These are phyloP conservation scores for Aspergillus ruber DNA, from an alignment of 2,329 filamentous ascomycete genomes.

Conservation along the genomic window DNA sequence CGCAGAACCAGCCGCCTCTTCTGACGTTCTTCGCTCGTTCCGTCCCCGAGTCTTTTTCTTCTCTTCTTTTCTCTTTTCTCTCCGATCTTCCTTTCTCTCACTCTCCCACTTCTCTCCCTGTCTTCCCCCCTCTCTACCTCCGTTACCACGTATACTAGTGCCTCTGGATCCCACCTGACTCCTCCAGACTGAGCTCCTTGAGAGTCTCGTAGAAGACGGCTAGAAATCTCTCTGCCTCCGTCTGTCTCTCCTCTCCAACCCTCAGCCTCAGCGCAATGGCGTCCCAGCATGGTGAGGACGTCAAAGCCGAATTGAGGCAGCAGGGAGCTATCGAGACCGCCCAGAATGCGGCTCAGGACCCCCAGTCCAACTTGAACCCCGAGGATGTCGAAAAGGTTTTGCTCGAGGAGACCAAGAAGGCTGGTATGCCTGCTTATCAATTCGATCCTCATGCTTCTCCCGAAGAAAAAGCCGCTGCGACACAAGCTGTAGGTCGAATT, in stretches of 20 bases:
- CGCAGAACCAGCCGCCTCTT: slow-evolving; percentile 6
- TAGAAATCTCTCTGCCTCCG: neutral
- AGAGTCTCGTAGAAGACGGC: neutral
- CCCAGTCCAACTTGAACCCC: slow-evolving; percentile 60
- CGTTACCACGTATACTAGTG: neutral
- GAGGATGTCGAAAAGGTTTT: slow-evolving; percentile 68
- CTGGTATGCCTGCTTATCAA: slow-evolving; percentile 70
- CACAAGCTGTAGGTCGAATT: slow-evolving; percentile 61
- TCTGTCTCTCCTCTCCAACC: slow-evolving; percentile 1
- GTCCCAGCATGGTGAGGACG: slow-evolving; percentile 21
- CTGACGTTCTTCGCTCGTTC: slow-evolving; percentile 2
- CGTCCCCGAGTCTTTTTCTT: neutral
- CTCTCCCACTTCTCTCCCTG: slow-evolving; percentile 1
- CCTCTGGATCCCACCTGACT: neutral
- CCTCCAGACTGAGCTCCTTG: too few species aligned
- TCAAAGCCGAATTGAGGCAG: slow-evolving; percentile 64
- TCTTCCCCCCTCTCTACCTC: neutral
- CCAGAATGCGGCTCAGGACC: slow-evolving; percentile 46
- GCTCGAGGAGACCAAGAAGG: slow-evolving; percentile 69
- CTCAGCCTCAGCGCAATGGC: slow-evolving; percentile 17
- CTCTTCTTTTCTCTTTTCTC: neutral
- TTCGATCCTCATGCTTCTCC: slow-evolving; percentile 82
- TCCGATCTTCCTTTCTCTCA: slow-evolving; percentile 6
- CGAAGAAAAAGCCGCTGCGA: slow-evolving; percentile 77
- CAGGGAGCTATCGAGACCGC: slow-evolving; percentile 75